Evolutionary conservation across 176 grass and related monocot genomes (phyloP).

Genomic region (Lolium rigidum): DNA sequence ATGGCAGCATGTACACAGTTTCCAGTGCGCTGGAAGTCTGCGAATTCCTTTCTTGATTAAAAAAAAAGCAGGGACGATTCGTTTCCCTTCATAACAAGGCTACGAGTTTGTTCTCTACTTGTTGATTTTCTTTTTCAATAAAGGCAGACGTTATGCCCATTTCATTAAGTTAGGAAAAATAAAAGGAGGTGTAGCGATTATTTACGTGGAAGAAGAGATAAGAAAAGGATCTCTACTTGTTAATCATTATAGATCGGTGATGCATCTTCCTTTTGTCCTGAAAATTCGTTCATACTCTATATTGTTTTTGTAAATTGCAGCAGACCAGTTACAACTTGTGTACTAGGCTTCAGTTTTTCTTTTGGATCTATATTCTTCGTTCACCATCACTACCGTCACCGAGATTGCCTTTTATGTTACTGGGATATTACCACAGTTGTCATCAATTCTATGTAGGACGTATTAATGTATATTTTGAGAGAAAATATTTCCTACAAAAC

Average conservation of each 20-base stretch:
- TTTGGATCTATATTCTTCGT: not conserved
- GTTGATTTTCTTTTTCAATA: not conserved
- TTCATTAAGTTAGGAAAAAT: not conserved
- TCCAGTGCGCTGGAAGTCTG: too few species aligned
- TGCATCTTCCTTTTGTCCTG: not conserved
- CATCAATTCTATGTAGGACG: too few species aligned
- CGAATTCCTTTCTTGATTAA: not conserved
- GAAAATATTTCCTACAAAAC: not conserved
- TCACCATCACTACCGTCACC: not conserved
- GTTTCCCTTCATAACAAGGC: conserved; percentile 6
- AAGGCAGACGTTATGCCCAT: not conserved
- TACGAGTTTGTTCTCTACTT: not conserved
- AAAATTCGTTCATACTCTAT: not conserved
- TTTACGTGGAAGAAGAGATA: not conserved
- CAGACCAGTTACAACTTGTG: not conserved
- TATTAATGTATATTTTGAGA: too few species aligned
- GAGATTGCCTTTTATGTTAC: too few species aligned
- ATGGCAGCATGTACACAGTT: too few species aligned
- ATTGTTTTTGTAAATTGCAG: not conserved
- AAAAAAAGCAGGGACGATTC: not conserved
- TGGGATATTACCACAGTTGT: too few species aligned
- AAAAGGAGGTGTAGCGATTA: not conserved
- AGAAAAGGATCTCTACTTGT: not conserved
- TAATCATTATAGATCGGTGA: conserved; percentile 8
- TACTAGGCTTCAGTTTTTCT: not conserved